Conservation (phyloP, 768 basidiomycete genomes). For the Sarcodon sp. region DNA sequence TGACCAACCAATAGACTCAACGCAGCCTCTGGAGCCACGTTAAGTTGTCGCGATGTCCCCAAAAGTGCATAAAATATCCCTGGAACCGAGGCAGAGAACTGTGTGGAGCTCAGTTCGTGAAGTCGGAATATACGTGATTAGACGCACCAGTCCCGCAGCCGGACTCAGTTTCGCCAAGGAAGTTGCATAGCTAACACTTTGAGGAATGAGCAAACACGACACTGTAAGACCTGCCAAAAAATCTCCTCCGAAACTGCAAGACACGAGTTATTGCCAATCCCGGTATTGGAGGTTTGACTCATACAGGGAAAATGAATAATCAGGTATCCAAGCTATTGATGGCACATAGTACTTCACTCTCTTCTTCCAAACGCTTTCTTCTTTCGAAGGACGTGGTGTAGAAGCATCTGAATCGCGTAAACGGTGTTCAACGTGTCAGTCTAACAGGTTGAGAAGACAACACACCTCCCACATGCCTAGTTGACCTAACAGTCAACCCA, state of each 20-base stretch:
- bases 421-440: no score
- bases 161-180: constrained; percentile 80
- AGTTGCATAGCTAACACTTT: constrained; percentile 86
- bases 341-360: constrained; percentile 69
- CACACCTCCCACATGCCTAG: no score
- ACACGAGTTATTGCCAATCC: constrained; percentile 20
- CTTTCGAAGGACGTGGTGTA: no score
- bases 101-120: neutral
- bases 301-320: constrained; percentile 56
- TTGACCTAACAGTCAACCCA: no score
- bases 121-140: neutral
- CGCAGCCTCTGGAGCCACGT: constrained; percentile 83
- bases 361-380: constrained; percentile 10
- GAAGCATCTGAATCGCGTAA: no score
- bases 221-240: constrained; percentile 80
- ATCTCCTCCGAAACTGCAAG: constrained; percentile 46
- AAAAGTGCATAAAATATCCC: constrained; percentile 85
- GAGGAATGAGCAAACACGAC: constrained; percentile 73
- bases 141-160: constrained; percentile 67
- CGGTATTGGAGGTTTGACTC: constrained; percentile 12
- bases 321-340: constrained; percentile 67
- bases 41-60: constrained; percentile 72
- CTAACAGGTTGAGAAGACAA: no score
- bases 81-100: constrained; percentile 82
- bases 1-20: constrained; percentile 82